These are phyloP conservation scores for Agapanthus africanus DNA, from an alignment of 106 monocot species.

Conservation along the genomic window DNA sequence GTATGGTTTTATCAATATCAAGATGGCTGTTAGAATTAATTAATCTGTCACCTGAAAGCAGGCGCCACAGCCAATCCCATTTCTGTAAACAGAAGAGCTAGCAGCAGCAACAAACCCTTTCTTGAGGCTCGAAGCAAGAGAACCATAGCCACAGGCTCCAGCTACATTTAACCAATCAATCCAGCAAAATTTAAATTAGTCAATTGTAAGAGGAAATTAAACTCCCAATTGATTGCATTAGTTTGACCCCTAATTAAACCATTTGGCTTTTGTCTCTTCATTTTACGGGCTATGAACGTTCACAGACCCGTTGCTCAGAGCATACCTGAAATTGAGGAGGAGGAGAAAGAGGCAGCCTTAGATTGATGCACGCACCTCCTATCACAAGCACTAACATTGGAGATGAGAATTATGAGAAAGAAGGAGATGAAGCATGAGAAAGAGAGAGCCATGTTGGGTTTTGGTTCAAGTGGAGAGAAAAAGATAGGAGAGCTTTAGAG, in stretches of 20 bases:
- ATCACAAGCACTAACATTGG: not conserved
- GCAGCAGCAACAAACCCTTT: constrained; percentile 50
- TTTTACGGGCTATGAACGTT: no score
- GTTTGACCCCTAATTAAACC: no score
- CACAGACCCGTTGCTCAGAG: not conserved
- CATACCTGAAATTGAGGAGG: not conserved
- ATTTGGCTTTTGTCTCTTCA: no score
- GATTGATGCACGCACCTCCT: not conserved
- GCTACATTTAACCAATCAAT: constrained; percentile 22
- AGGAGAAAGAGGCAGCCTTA: not conserved
- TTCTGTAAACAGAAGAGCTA: constrained; percentile 39
- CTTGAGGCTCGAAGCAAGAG: constrained; percentile 35
- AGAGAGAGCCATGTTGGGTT: not conserved
- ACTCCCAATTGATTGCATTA: not conserved
- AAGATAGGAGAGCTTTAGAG: no score
- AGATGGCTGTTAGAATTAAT: not conserved
- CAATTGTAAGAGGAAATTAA: not conserved
- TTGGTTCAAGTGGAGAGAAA: no score
- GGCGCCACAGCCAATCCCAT: constrained; percentile 62
- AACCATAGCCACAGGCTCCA: constrained; percentile 85
- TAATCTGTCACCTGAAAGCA: constrained; percentile 53
- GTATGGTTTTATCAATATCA: not conserved
- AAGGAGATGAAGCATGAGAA: not conserved
- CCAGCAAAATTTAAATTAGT: not conserved
- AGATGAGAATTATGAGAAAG: not conserved